Evolutionary conservation across 148 eudicot genomes (phyloP).

Genomic region (Polygonum aviculare): DNA sequence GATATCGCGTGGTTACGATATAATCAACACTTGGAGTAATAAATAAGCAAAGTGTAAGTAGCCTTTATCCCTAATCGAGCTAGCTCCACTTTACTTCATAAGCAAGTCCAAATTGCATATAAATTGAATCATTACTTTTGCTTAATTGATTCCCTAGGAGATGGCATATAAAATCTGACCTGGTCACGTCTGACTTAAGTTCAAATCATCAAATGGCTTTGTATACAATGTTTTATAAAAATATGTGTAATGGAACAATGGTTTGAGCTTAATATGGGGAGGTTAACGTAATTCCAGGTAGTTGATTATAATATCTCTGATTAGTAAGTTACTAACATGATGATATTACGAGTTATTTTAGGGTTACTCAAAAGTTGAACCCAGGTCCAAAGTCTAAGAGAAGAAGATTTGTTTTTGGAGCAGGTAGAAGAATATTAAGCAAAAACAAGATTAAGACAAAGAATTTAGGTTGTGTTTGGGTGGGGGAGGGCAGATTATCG

Average conservation of each 20-base stretch:
- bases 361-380: not conserved
- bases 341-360: too few relatives aligned
- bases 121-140: not conserved
- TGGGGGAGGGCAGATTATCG: not conserved
- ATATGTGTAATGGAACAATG: too few relatives aligned
- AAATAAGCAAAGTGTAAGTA: not conserved
- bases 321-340: too few relatives aligned
- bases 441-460: slow-evolving; percentile 2
- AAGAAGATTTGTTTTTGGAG: not conserved
- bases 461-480: not conserved
- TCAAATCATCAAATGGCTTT: not conserved
- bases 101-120: not conserved
- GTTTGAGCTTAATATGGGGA: too few relatives aligned
- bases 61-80: not conserved
- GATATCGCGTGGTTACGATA: not conserved
- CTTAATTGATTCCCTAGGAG: not conserved
- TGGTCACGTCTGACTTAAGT: not conserved
- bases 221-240: too few relatives aligned
- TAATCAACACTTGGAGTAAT: not conserved
- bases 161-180: not conserved
- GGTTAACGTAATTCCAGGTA: too few relatives aligned
- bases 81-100: not conserved
- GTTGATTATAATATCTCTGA: too few relatives aligned
- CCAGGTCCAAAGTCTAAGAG: not conserved
- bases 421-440: slow-evolving; percentile 2